These are phyloP conservation scores for Thielaviopsis populi DNA, from an alignment of 2,329 filamentous ascomycete species.

Conservation along the genomic window DNA sequence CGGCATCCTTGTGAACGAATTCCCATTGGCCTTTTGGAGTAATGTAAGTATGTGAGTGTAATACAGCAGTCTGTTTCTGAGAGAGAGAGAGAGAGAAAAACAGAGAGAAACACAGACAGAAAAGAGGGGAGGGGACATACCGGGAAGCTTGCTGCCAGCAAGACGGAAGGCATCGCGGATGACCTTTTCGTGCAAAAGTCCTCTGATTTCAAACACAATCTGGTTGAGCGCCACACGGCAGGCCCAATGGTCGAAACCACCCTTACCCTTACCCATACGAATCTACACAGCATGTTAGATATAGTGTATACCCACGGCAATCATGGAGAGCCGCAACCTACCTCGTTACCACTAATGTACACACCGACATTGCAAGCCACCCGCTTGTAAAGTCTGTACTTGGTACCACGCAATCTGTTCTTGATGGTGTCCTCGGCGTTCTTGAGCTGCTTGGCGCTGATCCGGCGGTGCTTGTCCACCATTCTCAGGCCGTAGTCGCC, in stretches of 20 bases:
- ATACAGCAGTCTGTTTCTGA: not conserved
- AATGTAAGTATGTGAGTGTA: constrained; percentile 18
- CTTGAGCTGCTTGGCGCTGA: constrained; percentile 74
- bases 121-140: too few relatives aligned
- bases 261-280: constrained; percentile 99
- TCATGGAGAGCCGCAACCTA: constrained; percentile 25
- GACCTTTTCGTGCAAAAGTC: constrained; percentile 85
- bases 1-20: constrained; percentile 84
- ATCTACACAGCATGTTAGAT: constrained; percentile 33
- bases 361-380: constrained; percentile 89
- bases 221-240: constrained; percentile 79
- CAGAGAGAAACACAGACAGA: too few relatives aligned
- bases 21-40: constrained; percentile 56
- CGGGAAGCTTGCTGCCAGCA: constrained; percentile 87
- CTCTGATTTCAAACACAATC: constrained; percentile 83
- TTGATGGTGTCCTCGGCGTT: constrained; percentile 91
- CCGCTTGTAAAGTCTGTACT: constrained; percentile 82
- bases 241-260: constrained; percentile 93
- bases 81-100: not conserved
- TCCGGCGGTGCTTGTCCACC: constrained; percentile 80
- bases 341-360: constrained; percentile 88
- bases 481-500: constrained; percentile 92
- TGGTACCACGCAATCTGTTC: constrained; percentile 71
- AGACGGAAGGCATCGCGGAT: constrained; percentile 85
- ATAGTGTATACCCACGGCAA: constrained; percentile 1